These are phyloP conservation scores for Penicillium chermesinum DNA, from an alignment of 495 filamentous ascomycete genomes.

Conservation along the genomic window DNA sequence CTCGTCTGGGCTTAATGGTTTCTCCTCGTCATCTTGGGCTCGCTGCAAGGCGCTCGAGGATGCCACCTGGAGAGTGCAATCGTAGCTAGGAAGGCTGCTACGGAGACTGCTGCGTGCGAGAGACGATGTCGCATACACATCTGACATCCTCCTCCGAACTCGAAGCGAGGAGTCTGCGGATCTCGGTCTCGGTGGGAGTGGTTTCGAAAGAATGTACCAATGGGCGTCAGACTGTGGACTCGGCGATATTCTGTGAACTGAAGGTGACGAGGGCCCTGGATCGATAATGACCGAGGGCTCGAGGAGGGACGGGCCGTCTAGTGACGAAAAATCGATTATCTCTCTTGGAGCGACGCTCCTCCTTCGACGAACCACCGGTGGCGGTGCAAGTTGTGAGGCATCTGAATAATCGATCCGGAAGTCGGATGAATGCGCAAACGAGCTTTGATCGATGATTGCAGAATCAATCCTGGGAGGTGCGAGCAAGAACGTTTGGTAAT, in stretches of 20 bases:
- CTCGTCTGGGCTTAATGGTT: background rate
- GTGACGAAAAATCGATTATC: conserved; percentile 2
- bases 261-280: background rate
- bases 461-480: background rate
- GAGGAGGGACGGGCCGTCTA: conserved; percentile 21
- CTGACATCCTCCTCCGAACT: background rate
- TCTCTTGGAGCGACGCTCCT: background rate
- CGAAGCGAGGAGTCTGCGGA: conserved; percentile 6
- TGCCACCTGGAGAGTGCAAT: background rate
- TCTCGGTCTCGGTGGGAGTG: conserved; percentile 14
- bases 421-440: background rate
- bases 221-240: conserved; percentile 8
- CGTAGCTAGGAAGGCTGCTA: conserved; percentile 1
- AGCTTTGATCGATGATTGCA: background rate
- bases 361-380: background rate
- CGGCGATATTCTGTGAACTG: conserved; percentile 5
- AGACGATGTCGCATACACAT: background rate
- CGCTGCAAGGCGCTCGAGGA: background rate
- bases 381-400: background rate
- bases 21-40: background rate
- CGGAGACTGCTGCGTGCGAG: conserved; percentile 1
- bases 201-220: conserved; percentile 11
- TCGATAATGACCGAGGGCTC: conserved; percentile 12
- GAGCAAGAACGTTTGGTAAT: background rate
- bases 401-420: background rate